Base-by-base conservation (phyloP, 2,329 filamentous ascomycete species). In the Epichloe elymi region DNA sequence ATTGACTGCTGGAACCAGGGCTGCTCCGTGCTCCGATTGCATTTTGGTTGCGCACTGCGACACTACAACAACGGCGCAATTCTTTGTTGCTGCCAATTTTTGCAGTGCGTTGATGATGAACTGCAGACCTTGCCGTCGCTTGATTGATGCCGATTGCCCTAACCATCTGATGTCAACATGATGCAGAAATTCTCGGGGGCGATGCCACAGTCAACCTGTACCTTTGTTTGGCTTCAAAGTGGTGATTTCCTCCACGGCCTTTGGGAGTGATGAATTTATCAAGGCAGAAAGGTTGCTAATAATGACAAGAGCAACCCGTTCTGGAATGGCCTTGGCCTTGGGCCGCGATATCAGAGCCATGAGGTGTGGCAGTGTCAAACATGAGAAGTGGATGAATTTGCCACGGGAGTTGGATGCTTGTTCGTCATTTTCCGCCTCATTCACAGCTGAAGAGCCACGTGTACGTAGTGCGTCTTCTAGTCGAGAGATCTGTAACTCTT, bases 31-130 rank as follows among this genome's bases (percentile, higher is more conserved):
- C 56, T 77, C 82, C 4, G 74, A 73, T 55, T 85, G 82, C 68
- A 94, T 83, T 57, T 83, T 85, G n/a, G 88, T 94, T 41, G 83
- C 85, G 53, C 85, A 88, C 63, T 94, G 89, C 38, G 83, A 88
- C 46, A 89, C 74, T 19, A 93, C 65, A 3, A 95, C 71, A 41
- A 95, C 73, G 23, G 88, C 85, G 49, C 90, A 74, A 59, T 86
- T 78, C 56, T 80, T 78, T 33, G 83, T 78, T 11, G 84, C 81
- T 4, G 90, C 88, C 11, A 95, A 74, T 59, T 84, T 90, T 54
- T 84, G 79, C 11, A 96, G 68, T 4, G 83, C 79, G 52, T 78
- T 82, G 53, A 88, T 79, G 30, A 95, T 74, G 52, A 72, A 74
- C 58, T 82, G 78, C 6, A 83, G 67, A 50, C 71, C 73, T 60